These are phyloP conservation scores for Tothia fuscella DNA, from an alignment of 2,329 filamentous ascomycete genomes.

Conservation along the genomic window DNA sequence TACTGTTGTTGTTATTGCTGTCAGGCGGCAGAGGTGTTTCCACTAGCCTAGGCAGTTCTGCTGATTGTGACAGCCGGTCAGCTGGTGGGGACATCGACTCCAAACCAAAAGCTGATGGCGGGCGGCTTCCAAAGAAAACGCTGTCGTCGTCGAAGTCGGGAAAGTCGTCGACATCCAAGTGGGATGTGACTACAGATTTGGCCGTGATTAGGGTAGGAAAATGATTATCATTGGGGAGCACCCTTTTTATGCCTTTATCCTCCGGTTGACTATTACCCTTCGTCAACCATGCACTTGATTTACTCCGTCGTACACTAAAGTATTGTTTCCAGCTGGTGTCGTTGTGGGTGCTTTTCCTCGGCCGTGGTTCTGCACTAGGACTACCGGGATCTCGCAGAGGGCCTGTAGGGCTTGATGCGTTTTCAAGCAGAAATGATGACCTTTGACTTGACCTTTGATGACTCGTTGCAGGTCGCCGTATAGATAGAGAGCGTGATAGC, in stretches of 20 bases:
- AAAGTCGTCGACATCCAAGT: slow-evolving; percentile 25
- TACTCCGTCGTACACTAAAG: slow-evolving; percentile 25
- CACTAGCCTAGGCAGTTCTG: not conserved
- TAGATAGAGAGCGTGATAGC: slow-evolving; percentile 49
- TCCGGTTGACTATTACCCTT: slow-evolving; percentile 28
- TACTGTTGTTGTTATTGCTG: not conserved
- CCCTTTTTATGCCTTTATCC: slow-evolving; percentile 29
- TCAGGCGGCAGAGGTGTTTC: not conserved
- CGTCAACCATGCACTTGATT: slow-evolving; percentile 22
- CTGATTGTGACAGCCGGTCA: not conserved
- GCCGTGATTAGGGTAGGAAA: slow-evolving; percentile 39
- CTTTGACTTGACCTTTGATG: slow-evolving; percentile 57
- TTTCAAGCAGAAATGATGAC: not conserved
- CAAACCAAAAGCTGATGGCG: slow-evolving; percentile 25
- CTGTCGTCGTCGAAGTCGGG: slow-evolving; percentile 27
- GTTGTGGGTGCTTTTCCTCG: slow-evolving; percentile 11
- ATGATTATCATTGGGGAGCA: slow-evolving; percentile 31
- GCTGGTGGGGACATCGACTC: slow-evolving; percentile 11
- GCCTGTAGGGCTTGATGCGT: not conserved
- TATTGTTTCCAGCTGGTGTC: slow-evolving; percentile 23
- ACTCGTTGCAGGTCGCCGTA: slow-evolving; percentile 65
- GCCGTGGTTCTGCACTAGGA: not conserved
- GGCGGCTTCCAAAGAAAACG: slow-evolving; percentile 26
- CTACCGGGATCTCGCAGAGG: too few species aligned
- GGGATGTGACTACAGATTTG: slow-evolving; percentile 22